Base-by-base conservation (phyloP, 208 protist genomes). In the Crithidia fasciculata region DNA sequence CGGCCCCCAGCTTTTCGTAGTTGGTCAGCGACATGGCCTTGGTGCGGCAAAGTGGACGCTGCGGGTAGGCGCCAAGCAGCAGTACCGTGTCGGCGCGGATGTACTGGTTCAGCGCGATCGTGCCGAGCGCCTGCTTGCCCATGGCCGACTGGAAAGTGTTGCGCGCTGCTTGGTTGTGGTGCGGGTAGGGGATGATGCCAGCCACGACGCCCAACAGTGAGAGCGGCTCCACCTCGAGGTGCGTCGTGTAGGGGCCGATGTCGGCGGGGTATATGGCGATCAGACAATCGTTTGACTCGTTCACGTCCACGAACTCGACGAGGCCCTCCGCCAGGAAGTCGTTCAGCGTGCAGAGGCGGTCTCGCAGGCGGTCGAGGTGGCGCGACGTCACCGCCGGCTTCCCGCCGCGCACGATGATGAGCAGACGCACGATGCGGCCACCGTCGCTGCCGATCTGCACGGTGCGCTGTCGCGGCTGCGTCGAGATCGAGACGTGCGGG, bases 141-240 rank as follows among this genome's bases (percentile, higher is more conserved):
- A 99, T 99, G 69, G 99, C 98, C 76, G 98, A 99, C 93, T 99
- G 99, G 81, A 99, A 99, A 8, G 99, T 99, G 83, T 99, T 99
- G 54, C 99, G 90, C 41, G 99, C 98, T 2, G 98, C 99, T 86
- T 99, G 99, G 83, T 99, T 99, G 86, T 99, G 99, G 92, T 99
- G 98, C 18, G 99, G 99, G 87, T 99, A 99, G 12, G 99, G 99
- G 80, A 99, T 99, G 58, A 99, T 89, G 40, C 94, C 95, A 9
- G 97, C 98, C 61, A 90, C 87, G 63, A 98, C 88, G 41, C 95
- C 95, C 4, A 97, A 73, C 45, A 98, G 84, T 65, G 90, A 91
- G 45, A 93, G 85, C 36, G 93, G 93, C 59, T 98, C 92, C 77
- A 98, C 91, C 75, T 98, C 96, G 50, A 96, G 88, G 39, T 86